Evolutionary conservation across 2,329 filamentous ascomycete species (phyloP).

Genomic region (Hysterium pulicare): DNA sequence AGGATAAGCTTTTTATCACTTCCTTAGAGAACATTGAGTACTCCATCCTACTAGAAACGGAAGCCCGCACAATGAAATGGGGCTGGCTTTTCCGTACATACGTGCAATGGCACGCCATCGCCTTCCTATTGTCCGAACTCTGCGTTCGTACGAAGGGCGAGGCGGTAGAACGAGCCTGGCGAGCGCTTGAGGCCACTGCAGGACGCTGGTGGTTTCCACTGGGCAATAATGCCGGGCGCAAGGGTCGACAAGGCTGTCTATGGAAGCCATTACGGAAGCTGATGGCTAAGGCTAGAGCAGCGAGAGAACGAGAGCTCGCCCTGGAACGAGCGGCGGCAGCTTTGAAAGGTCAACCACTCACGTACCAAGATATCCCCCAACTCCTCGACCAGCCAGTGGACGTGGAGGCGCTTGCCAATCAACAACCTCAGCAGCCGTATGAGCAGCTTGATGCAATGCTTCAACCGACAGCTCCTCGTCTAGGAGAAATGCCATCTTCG

Average conservation of each 20-base stretch:
- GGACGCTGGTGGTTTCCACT: slow-evolving; percentile 41
- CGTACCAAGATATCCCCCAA: slow-evolving; percentile 12
- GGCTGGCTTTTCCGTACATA: slow-evolving; percentile 64
- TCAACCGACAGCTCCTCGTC: slow-evolving; percentile 20
- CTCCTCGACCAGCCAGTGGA: slow-evolving; percentile 11
- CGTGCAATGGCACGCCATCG: slow-evolving; percentile 63
- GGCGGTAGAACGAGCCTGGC: slow-evolving; percentile 59
- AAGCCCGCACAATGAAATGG: slow-evolving; percentile 61
- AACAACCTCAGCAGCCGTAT: slow-evolving; percentile 13
- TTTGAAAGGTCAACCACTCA: slow-evolving; percentile 18
- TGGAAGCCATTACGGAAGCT: slow-evolving; percentile 63
- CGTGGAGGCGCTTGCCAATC: slow-evolving; percentile 10
- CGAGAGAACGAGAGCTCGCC: slow-evolving; percentile 50
- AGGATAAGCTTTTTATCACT: slow-evolving; percentile 67
- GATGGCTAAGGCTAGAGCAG: slow-evolving; percentile 56
- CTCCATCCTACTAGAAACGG: slow-evolving; percentile 61
- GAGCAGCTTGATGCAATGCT: slow-evolving; percentile 28
- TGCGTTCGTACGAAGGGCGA: slow-evolving; percentile 56
- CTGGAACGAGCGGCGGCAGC: slow-evolving; percentile 34
- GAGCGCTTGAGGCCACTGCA: slow-evolving; percentile 50
- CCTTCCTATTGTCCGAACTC: slow-evolving; percentile 59
- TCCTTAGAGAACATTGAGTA: slow-evolving; percentile 74
- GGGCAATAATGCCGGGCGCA: slow-evolving; percentile 17
- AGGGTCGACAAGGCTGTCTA: slow-evolving; percentile 49
- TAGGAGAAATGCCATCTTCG: slow-evolving; percentile 23